Evolutionary conservation across 2,329 filamentous ascomycete genomes (phyloP).

Genomic region (Neophaeococcomyces mojaviensis): DNA sequence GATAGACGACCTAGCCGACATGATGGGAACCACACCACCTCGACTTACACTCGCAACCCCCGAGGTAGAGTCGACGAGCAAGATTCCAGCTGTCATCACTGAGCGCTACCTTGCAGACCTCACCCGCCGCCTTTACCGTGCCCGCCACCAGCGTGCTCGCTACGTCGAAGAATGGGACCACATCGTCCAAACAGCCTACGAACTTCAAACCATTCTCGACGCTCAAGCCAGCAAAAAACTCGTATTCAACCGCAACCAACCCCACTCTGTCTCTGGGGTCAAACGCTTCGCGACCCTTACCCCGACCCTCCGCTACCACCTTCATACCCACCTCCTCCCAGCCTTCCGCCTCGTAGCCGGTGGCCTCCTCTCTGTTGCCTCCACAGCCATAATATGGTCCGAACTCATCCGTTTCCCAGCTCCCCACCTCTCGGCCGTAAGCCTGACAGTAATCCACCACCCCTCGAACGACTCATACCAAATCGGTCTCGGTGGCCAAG

Average conservation of each 20-base stretch:
- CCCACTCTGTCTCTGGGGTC: conserved; percentile 38
- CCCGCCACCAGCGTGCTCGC: conserved; percentile 72
- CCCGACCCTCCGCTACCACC: conserved; percentile 72
- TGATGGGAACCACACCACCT: conserved; percentile 53
- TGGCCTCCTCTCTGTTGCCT: conserved; percentile 64
- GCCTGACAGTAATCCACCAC: conserved; percentile 55
- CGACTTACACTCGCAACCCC: conserved; percentile 45
- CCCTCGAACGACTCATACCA: conserved; percentile 63
- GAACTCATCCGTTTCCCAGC: conserved; percentile 81
- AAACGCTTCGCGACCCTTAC: conserved; percentile 55
- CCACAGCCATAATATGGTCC: conserved; percentile 81
- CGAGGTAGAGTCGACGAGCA: conserved; percentile 34
- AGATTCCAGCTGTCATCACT: conserved; percentile 75
- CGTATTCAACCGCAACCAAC: conserved; percentile 58
- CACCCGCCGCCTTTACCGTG: conserved; percentile 71
- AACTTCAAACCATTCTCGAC: conserved; percentile 75
- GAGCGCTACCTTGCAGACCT: conserved; percentile 88
- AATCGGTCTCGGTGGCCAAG: conserved; percentile 78
- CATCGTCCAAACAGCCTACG: conserved; percentile 64
- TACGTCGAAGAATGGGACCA: conserved; percentile 82
- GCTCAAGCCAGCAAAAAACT: conserved; percentile 73
- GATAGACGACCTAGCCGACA: conserved; percentile 89
- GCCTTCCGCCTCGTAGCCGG: conserved; percentile 58
- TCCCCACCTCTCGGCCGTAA: conserved; percentile 65
- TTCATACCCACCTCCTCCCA: conserved; percentile 68